Evolutionary conservation across 2,329 filamentous ascomycete genomes (phyloP), one percentile per base, ranked within the genome.

Genomic region (Fusarium decemcellulare): DNA sequence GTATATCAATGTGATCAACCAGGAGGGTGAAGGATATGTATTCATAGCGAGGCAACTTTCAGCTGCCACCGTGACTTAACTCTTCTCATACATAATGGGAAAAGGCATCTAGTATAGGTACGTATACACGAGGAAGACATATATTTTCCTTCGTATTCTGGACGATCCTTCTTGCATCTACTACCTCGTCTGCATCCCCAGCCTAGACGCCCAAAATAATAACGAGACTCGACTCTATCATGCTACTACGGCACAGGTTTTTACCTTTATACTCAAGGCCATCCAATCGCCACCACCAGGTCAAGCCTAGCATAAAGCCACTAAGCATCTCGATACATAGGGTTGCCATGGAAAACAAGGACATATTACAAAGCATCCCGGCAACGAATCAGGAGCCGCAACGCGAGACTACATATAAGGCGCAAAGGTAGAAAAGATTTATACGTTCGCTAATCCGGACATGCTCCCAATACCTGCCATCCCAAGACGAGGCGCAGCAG

Each of bases 51-150:
- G 53, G 61, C 12, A 40, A n/a, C 78, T 83, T 34, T 60, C 71
- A 42, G 73, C 79, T 18, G 79, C 80, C 27, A 77, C 80, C 23
- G 60, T 83, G 8, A 82, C 77, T 3, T 76, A 82, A 63, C 75
- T 83, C 8, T 83, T 82, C 68, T 81, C 78, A 8, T 80, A 81
- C 50, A 82, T 82, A 73, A 66, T 81, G 5, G 71, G 74, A 36
- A 80, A 79, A 48, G 70, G 76, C 37, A 76, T 79, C 15, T 71
- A 71, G 51, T 80, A 79, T 48, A 76, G 80, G 4, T 82, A 81
- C 54, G 57, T 82, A 6, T 78, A 68, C 46, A 80, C 77, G 4
- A 76, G 77, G 37, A 55, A 80, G 71, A 68, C 68, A 6, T 78
- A 77, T 29, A 58, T 81, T 60, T 81, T 80, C 59, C 76, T 81